Conservation (phyloP, 345 rosid genomes). For the Firmiana major region DNA sequence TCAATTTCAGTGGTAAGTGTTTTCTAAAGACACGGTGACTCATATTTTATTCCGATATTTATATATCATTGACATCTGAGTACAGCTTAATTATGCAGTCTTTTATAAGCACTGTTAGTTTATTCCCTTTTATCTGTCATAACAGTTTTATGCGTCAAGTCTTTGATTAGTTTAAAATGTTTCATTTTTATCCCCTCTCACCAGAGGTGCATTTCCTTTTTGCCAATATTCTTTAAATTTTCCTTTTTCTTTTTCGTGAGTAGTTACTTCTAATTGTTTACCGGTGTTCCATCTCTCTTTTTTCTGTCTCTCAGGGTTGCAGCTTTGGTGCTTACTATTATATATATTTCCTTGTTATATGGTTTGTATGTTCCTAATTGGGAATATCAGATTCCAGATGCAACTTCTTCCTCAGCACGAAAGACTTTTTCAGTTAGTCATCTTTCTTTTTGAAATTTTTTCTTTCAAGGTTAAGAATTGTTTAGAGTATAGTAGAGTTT, state of each 20-base stretch:
- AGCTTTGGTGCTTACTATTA: constrained; percentile 39
- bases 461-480: background rate
- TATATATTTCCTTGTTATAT: constrained; percentile 51
- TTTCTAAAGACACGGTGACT: background rate
- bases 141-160: background rate
- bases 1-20: constrained; percentile 54
- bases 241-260: background rate
- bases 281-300: background rate
- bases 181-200: background rate
- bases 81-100: background rate
- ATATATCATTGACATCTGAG: background rate
- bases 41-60: background rate
- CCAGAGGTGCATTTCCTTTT: background rate
- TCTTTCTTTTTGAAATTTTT: background rate
- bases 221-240: background rate
- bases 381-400: constrained; percentile 59
- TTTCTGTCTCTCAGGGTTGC: constrained; percentile 45
- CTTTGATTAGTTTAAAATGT: background rate
- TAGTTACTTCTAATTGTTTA: background rate
- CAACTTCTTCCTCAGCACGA: constrained; percentile 36
- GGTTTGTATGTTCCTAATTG: constrained; percentile 78
- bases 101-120: background rate
- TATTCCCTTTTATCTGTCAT: background rate
- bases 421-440: constrained; percentile 46
- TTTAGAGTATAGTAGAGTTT: background rate